Conservation (phyloP, 352 stramenopile genomes). For the Blastocystis sp. region DNA sequence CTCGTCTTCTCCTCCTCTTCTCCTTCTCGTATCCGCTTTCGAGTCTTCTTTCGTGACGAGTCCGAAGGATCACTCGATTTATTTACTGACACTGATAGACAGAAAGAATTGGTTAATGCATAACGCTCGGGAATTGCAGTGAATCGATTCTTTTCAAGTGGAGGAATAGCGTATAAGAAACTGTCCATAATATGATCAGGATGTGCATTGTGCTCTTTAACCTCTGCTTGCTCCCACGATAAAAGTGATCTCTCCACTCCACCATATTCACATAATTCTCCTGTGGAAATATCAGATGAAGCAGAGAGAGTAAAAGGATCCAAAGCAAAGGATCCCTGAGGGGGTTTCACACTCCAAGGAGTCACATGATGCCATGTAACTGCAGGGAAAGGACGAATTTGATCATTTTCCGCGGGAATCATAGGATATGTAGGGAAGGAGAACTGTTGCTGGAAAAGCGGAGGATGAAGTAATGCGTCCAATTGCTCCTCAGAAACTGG, state of each 20-base stretch:
- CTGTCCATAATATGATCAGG: not conserved
- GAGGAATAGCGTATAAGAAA: not conserved
- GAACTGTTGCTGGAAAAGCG: not conserved
- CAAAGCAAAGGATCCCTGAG: not conserved
- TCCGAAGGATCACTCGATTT: conserved; percentile 18
- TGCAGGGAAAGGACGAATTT: not conserved
- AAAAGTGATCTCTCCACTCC: not conserved
- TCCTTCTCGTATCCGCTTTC: conserved; percentile 17
- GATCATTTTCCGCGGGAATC: not conserved
- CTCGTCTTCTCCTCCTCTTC: not conserved
- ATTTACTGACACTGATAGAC: not conserved
- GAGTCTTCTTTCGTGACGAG: not conserved
- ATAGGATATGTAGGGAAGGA: conserved; percentile 8
- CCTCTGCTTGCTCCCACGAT: not conserved
- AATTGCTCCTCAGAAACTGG: not conserved
- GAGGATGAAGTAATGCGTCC: not conserved
- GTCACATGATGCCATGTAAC: not conserved
- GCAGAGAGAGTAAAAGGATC: not conserved
- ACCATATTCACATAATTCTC: not conserved
- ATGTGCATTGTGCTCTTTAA: not conserved
- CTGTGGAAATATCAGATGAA: not conserved
- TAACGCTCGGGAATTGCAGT: not conserved
- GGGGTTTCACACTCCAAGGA: not conserved
- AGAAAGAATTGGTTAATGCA: not conserved
- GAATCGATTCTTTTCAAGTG: not conserved